Evolutionary conservation across 495 filamentous ascomycete genomes (phyloP).

Genomic region (Talaromyces trachyspermus): DNA sequence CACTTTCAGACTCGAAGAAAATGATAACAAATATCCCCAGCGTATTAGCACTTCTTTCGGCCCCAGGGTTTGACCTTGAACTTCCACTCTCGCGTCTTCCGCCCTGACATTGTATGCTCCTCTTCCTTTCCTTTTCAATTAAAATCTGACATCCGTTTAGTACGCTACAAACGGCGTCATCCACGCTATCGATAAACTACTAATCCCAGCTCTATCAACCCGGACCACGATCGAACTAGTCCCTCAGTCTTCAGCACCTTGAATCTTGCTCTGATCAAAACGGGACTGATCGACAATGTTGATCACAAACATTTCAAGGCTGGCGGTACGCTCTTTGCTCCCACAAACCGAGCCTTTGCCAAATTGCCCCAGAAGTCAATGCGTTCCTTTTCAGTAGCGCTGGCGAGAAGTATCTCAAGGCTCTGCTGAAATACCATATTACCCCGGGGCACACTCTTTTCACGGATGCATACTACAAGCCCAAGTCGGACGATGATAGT

Average conservation of each 20-base stretch:
- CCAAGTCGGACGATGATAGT: constrained; percentile 12
- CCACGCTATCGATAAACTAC: constrained; percentile 63
- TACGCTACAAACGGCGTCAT: constrained; percentile 68
- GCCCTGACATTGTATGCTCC: constrained; percentile 52
- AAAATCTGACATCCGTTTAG: constrained; percentile 17
- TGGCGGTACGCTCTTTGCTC: constrained; percentile 68
- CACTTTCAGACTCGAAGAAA: constrained; percentile 47
- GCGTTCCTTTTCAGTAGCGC: constrained; percentile 69
- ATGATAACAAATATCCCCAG: constrained; percentile 52
- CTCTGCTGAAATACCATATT: constrained; percentile 71
- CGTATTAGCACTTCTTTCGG: constrained; percentile 54
- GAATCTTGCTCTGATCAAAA: constrained; percentile 59
- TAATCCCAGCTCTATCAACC: constrained; percentile 63
- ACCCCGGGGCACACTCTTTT: constrained; percentile 71
- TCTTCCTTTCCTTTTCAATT: background rate
- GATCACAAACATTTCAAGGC: constrained; percentile 29
- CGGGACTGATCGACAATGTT: constrained; percentile 49
- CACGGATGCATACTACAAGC: constrained; percentile 65
- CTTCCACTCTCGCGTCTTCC: constrained; percentile 58
- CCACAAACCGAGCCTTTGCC: constrained; percentile 67
- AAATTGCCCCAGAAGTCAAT: constrained; percentile 62
- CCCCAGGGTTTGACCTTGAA: constrained; percentile 60
- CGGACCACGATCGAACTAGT: constrained; percentile 55
- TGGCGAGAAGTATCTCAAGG: constrained; percentile 63
- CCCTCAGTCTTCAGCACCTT: constrained; percentile 69